Evolutionary conservation across 2,329 filamentous ascomycete genomes (phyloP), one percentile per base, ranked within the genome.

Genomic region (Shiraia sp.): DNA sequence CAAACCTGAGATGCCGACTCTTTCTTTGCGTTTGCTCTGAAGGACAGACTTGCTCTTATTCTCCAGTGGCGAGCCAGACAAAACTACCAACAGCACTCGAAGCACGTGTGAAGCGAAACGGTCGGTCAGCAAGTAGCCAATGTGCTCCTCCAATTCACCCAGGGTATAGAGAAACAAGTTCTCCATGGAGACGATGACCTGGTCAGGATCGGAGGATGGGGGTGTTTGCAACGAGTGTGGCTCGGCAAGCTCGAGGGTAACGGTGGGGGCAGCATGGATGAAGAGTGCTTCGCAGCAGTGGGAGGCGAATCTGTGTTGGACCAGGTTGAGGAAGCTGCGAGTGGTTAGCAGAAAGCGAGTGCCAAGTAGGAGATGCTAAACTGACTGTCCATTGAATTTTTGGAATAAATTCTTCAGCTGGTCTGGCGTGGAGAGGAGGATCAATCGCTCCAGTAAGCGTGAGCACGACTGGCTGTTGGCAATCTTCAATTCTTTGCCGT

Each of bases 221-320:
- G 66, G 68, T 3, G 63, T 65, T 23, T 75, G 47, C 15, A 54
- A n/a, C 66, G 67, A 55, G 63, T 74, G 31, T 65, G 79, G 52
- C 65, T 78, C 68, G 5, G 73, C 69, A 12, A 88, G 71, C 69
- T 96, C 91, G 47, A 85, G 76, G 10, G 86, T 87, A 26, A 96
- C 87, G 9, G 87, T 73, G 1, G 88, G 86, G 0, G 91, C 91
- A 2, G 88, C 87, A 51, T 88, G 83, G 34, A 91, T 76, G 68
- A 99, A 97, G 23, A 99, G 79, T 17, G 89, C 89, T 73, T 99
- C 93, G 67, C 91, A 96, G 72, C 92, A 97, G 74, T 99, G 93
- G 47, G 91, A 95, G 4, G 93, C 93, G 62, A 99, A 99, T 13
- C 93, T 87, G 72, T 99, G 93, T 66, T 95, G 91, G 36, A 96